Percentiles rank a stretch among this genome's conserved stretches.
Conservation (phyloP, 441 rosid species). For the Pelargonium cotyledonis region DNA sequence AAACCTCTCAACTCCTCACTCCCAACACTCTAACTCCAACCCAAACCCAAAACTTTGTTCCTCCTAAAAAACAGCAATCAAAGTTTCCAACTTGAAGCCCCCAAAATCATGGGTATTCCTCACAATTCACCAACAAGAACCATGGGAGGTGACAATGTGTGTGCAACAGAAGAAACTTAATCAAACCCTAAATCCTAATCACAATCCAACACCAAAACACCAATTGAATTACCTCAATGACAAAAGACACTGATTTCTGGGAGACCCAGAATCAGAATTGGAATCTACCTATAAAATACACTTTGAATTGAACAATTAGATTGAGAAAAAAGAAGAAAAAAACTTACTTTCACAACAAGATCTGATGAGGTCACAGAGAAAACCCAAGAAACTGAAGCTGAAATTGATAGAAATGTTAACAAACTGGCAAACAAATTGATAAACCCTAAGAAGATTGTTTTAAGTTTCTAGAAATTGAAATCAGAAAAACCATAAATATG, state of each 20-base stretch:
- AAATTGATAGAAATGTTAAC: not conserved
- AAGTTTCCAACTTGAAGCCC: constrained; percentile 18
- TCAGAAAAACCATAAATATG: not conserved
- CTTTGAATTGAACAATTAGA: constrained; percentile 11
- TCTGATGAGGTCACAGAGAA: constrained; percentile 7
- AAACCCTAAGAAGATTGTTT: constrained; percentile 4
- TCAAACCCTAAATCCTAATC: constrained; percentile 6
- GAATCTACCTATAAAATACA: not conserved
- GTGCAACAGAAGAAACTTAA: not conserved
- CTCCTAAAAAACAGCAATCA: not conserved
- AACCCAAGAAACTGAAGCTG: constrained; percentile 18
- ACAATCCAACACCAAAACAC: constrained; percentile 10
- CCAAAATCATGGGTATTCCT: constrained; percentile 22
- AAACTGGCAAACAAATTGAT: constrained; percentile 18
- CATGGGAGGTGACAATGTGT: constrained; percentile 14
- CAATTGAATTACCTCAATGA: not conserved
- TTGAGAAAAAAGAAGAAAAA: constrained; percentile 13
- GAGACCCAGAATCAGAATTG: not conserved
- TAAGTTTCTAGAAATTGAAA: not conserved
- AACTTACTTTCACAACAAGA: constrained; percentile 13
- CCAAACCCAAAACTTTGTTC: constrained; percentile 20
- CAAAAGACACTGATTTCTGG: not conserved
- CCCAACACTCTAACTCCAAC: too few relatives aligned
- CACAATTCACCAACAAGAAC: constrained; percentile 18
- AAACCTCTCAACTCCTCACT: constrained; percentile 1